Percentiles rank a stretch among this genome's conserved stretches.
Evolutionary conservation across 2,329 filamentous ascomycete genomes (phyloP).

Genomic region (Nemania diffusa): DNA sequence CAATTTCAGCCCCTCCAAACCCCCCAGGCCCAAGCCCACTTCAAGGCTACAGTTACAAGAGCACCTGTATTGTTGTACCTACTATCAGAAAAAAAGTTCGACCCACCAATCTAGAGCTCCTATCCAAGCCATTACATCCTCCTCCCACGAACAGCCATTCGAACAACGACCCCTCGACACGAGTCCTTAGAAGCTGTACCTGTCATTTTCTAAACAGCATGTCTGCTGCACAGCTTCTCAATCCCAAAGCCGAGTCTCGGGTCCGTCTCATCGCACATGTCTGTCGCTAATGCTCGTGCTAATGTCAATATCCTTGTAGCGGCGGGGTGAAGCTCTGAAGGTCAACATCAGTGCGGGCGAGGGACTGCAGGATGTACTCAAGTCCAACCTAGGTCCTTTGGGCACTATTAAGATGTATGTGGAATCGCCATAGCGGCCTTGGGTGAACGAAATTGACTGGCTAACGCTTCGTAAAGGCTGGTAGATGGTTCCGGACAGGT

Average conservation of each 20-base stretch:
- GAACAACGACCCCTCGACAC: not conserved
- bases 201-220: conserved; percentile 60
- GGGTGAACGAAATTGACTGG: not conserved
- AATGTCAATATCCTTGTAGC: conserved; percentile 60
- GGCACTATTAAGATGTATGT: conserved; percentile 95
- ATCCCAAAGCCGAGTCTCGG: conserved; percentile 98
- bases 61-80: not conserved
- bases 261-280: conserved; percentile 55
- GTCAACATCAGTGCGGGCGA: conserved; percentile 98
- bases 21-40: not conserved
- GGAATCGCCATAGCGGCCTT: conserved; percentile 17
- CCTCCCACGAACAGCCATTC: conserved; percentile 10
- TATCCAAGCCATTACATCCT: conserved; percentile 23
- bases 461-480: conserved; percentile 59
- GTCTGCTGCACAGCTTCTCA: conserved; percentile 98
- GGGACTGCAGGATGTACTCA: conserved; percentile 91
- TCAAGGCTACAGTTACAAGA: not conserved
- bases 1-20: not conserved
- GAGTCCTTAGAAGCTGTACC: conserved; percentile 3
- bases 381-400: conserved; percentile 92
- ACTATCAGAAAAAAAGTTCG: conserved; percentile 25
- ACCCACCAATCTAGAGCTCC: conserved; percentile 34
- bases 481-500: conserved; percentile 77
- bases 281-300: not conserved
- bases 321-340: conserved; percentile 93